phyloP scores from a whole-genome alignment of 2,329 filamentous ascomycete genomes.

The Nannizziopsis barbatae region DNA sequence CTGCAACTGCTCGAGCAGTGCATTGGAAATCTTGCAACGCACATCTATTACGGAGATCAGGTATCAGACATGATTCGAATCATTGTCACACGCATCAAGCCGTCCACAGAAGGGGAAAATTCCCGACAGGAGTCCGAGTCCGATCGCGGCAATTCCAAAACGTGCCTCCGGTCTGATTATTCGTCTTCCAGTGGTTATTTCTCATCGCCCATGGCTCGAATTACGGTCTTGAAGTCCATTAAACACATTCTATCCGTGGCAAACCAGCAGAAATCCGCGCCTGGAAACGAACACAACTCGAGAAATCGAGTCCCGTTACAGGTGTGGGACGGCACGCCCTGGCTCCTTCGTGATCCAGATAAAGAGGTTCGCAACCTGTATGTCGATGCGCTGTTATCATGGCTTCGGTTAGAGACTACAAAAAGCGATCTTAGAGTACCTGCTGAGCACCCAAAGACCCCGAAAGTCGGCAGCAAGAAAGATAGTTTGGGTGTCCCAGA shows the following conservation, averaged over 20 bases:
- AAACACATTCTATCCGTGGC: slow-evolving; percentile 74
- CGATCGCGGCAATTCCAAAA: slow-evolving; percentile 29
- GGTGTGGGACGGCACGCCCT: slow-evolving; percentile 94
- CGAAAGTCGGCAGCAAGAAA: slow-evolving; percentile 35
- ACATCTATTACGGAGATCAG: slow-evolving; percentile 95
- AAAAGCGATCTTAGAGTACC: slow-evolving; percentile 53
- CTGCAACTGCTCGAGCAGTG: slow-evolving; percentile 63
- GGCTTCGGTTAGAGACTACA: slow-evolving; percentile 71
- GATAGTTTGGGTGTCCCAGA: slow-evolving; percentile 30
- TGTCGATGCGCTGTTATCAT: slow-evolving; percentile 68
- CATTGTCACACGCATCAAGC: slow-evolving; percentile 67
- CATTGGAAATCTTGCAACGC: slow-evolving; percentile 82
- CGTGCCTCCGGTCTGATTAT: neutral
- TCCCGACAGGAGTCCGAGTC: slow-evolving; percentile 32
- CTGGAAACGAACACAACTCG: slow-evolving; percentile 52
- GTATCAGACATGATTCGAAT: slow-evolving; percentile 86
- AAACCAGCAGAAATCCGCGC: slow-evolving; percentile 53
- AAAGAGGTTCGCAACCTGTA: slow-evolving; percentile 74
- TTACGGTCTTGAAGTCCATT: slow-evolving; percentile 62
- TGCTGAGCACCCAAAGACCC: slow-evolving; percentile 43
- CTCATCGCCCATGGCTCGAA: slow-evolving; percentile 50
- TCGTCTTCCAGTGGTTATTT: slow-evolving; percentile 46
- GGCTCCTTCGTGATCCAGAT: slow-evolving; percentile 72
- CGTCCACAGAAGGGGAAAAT: slow-evolving; percentile 41
- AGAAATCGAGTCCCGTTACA: slow-evolving; percentile 66